Conservation (phyloP, 805 yeast genomes). For the Kodamaea hsintzibuensis region DNA sequence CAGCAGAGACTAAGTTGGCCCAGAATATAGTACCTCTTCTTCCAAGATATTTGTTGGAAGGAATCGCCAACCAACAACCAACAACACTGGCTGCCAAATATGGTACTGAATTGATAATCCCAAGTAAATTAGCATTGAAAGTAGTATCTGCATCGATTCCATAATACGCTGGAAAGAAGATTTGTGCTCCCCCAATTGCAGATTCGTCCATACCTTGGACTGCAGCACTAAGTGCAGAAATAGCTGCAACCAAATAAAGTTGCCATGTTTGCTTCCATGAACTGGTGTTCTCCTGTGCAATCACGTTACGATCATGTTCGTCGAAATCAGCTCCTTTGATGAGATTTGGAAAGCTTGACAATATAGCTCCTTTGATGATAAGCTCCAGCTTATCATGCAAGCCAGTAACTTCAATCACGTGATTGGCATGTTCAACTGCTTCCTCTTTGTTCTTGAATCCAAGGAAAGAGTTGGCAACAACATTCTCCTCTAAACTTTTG, state of each 20-base stretch:
- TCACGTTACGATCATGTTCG: background rate
- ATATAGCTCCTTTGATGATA: constrained; percentile 6
- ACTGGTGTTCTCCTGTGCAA: background rate
- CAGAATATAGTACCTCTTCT: constrained; percentile 13
- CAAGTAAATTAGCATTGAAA: constrained; percentile 14
- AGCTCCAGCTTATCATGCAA: background rate
- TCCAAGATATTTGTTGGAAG: constrained; percentile 12
- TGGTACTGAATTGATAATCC: constrained; percentile 13
- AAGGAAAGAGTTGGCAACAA: constrained; percentile 5
- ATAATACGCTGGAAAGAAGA: constrained; percentile 9
- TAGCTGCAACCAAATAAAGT: constrained; percentile 3
- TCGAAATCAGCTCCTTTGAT: background rate
- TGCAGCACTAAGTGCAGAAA: constrained; percentile 12
- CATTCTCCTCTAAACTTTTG: background rate
- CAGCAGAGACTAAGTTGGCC: constrained; percentile 12
- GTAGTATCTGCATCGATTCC: constrained; percentile 4
- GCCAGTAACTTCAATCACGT: background rate
- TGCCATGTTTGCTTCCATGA: constrained; percentile 7
- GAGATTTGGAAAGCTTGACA: constrained; percentile 1
- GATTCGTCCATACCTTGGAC: constrained; percentile 19
- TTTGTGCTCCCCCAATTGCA: constrained; percentile 18
- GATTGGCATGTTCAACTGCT: constrained; percentile 2
- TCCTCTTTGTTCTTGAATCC: background rate
- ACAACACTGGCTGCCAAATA: constrained; percentile 14
- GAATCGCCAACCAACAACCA: constrained; percentile 12